phyloP scores from a whole-genome alignment of 2,329 filamentous ascomycete species.

The Colletotrichum gloeosporioides region DNA sequence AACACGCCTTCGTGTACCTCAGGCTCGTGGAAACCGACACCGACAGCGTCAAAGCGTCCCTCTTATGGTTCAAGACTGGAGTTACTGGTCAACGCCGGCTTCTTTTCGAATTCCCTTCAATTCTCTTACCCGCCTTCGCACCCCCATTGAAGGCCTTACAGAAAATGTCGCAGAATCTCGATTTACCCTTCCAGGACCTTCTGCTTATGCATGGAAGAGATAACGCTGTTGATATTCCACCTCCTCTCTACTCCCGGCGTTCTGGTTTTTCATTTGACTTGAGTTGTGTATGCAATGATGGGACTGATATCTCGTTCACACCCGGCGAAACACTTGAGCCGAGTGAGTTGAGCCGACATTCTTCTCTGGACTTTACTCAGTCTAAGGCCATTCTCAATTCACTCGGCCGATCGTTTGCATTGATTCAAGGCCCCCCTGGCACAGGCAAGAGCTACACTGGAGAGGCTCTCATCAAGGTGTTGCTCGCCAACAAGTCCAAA shows the following conservation, averaged over 20 bases:
- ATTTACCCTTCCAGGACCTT: constrained; percentile 56
- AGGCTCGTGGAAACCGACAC: constrained; percentile 29
- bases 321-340: constrained; percentile 21
- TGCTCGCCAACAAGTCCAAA: constrained; percentile 48
- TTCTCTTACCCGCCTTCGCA: constrained; percentile 63
- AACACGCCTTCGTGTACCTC: constrained; percentile 35
- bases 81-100: constrained; percentile 21
- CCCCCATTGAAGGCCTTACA: constrained; percentile 63
- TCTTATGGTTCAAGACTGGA: constrained; percentile 34
- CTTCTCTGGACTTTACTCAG: constrained; percentile 58
- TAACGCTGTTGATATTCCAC: constrained; percentile 25
- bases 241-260: constrained; percentile 56
- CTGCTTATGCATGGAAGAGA: constrained; percentile 38
- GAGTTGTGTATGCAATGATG: constrained; percentile 30
- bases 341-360: constrained; percentile 32
- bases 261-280: constrained; percentile 57
- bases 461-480: constrained; percentile 60
- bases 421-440: constrained; percentile 75
- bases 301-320: constrained; percentile 25
- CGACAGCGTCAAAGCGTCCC: constrained; percentile 26
- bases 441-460: constrained; percentile 72
- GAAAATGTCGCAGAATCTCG: constrained; percentile 45
- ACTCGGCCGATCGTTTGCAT: constrained; percentile 56
- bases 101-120: constrained; percentile 67
- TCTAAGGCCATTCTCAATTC: constrained; percentile 57